phyloP scores from a whole-genome alignment of 495 filamentous ascomycete genomes.

The Lasiosphaeria hispida region DNA sequence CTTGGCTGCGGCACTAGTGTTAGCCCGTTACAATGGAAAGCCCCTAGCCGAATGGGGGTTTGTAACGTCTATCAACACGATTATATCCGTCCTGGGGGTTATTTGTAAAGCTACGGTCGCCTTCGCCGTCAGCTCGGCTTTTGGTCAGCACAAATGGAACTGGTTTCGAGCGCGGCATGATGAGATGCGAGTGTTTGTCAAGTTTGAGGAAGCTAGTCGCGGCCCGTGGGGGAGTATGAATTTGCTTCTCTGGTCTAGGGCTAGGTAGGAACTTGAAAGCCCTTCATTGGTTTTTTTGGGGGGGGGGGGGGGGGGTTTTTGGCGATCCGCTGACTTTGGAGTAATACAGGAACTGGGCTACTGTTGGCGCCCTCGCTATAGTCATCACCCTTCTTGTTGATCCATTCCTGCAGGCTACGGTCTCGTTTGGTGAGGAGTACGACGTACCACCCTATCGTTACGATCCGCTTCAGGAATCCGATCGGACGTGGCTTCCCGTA shows the following conservation, averaged over 20 bases:
- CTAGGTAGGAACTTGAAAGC: neutral
- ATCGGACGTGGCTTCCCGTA: neutral
- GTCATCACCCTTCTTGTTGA: slow-evolving; percentile 1
- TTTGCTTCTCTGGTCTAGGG: slow-evolving; percentile 1
- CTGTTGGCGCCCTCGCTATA: neutral
- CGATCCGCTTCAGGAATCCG: too few relatives aligned
- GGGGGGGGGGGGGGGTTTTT: too few relatives aligned
- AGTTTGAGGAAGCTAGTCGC: slow-evolving; percentile 1
- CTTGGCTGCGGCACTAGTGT: neutral
- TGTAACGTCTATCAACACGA: neutral
- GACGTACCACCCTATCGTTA: neutral
- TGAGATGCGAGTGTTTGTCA: neutral
- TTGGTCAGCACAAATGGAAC: slow-evolving; percentile 10
- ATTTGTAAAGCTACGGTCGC: neutral
- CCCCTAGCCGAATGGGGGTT: neutral
- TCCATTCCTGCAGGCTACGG: slow-evolving; percentile 1
- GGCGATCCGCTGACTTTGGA: neutral
- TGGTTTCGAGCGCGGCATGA: neutral
- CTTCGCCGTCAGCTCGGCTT: neutral
- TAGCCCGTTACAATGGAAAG: neutral
- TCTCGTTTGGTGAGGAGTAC: neutral
- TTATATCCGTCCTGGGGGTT: slow-evolving; percentile 1
- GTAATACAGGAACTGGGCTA: neutral
- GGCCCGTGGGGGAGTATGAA: neutral
- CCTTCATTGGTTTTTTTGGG: too few relatives aligned